Percentiles rank a stretch among this genome's conserved stretches.
phyloP scores from a whole-genome alignment of 148 eudicot genomes.

The Fallopia convolvulus region DNA sequence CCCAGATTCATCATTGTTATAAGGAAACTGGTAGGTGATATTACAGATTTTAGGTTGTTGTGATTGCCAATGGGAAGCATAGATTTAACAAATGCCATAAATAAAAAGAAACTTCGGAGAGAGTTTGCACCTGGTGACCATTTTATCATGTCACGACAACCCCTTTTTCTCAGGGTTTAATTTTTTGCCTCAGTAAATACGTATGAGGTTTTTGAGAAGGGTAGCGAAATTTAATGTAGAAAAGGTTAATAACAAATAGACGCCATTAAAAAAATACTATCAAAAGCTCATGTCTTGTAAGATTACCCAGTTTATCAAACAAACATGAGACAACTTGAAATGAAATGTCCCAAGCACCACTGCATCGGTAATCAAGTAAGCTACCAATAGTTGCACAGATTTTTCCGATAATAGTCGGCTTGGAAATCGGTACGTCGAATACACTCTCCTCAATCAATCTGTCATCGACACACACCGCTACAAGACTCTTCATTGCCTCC shows the following conservation, averaged over 20 bases:
- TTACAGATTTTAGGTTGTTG: not conserved
- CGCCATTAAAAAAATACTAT: not conserved
- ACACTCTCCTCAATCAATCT: slow-evolving; percentile 53
- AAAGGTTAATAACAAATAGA: not conserved
- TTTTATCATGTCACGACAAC: not conserved
- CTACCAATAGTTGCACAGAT: slow-evolving; percentile 65
- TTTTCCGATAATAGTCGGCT: slow-evolving; percentile 63
- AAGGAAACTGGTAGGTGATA: not conserved
- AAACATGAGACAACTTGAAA: slow-evolving; percentile 69
- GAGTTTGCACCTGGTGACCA: not conserved
- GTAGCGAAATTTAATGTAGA: not conserved
- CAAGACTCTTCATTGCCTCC: slow-evolving; percentile 66
- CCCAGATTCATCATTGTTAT: not conserved
- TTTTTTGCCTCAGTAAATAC: not conserved
- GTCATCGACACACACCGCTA: slow-evolving; percentile 69
- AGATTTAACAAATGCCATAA: not conserved
- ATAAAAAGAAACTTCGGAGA: too few species aligned
- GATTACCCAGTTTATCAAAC: slow-evolving; percentile 87
- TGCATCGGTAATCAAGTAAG: slow-evolving; percentile 64
- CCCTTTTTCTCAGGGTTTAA: not conserved
- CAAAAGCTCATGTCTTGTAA: not conserved
- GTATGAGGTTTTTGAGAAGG: not conserved
- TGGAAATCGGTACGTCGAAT: slow-evolving; percentile 31
- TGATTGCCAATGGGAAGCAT: not conserved
- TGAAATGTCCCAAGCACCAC: slow-evolving; percentile 68